Evolutionary conservation across 495 filamentous ascomycete genomes (phyloP).

Genomic region (Hapsidospora chrysogenum): DNA sequence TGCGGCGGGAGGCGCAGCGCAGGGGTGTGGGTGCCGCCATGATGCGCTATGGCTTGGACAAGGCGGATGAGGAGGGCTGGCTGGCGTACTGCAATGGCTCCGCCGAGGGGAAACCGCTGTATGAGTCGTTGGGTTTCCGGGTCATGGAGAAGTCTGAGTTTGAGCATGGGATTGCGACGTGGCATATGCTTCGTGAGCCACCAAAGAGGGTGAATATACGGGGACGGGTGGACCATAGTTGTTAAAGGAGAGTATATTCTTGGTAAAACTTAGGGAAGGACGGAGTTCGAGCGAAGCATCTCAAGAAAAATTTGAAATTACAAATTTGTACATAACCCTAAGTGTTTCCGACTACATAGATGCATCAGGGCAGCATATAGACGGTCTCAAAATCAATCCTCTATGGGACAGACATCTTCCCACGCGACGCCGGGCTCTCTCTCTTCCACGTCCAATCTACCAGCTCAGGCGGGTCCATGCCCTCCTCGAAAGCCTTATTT

Average conservation of each 20-base stretch:
- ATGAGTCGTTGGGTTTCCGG: neutral
- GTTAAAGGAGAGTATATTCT: too few species aligned
- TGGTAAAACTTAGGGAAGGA: too few species aligned
- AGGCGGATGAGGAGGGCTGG: neutral
- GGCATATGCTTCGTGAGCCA: too few species aligned
- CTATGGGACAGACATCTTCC: too few species aligned
- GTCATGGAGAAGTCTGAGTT: neutral
- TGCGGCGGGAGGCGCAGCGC: neutral
- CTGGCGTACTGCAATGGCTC: neutral
- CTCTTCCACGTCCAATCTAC: constrained; percentile 48
- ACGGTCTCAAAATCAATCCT: too few species aligned
- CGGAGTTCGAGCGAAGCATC: too few species aligned
- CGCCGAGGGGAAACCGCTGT: neutral
- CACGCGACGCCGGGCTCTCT: constrained; percentile 8
- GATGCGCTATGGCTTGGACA: neutral
- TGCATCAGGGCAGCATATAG: too few species aligned
- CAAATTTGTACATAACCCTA: too few species aligned
- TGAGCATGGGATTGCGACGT: neutral
- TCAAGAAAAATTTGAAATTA: too few species aligned
- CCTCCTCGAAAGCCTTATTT: constrained; percentile 43
- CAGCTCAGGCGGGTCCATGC: constrained; percentile 48
- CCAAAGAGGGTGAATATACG: too few species aligned
- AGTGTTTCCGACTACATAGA: too few species aligned
- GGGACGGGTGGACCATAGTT: too few species aligned
- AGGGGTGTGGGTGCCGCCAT: neutral